A percentile compares a stretch with the other conserved stretches of the same genome.
These are phyloP conservation scores for Lepidopterella palustris DNA, from an alignment of 495 filamentous ascomycete species.

Conservation along the genomic window DNA sequence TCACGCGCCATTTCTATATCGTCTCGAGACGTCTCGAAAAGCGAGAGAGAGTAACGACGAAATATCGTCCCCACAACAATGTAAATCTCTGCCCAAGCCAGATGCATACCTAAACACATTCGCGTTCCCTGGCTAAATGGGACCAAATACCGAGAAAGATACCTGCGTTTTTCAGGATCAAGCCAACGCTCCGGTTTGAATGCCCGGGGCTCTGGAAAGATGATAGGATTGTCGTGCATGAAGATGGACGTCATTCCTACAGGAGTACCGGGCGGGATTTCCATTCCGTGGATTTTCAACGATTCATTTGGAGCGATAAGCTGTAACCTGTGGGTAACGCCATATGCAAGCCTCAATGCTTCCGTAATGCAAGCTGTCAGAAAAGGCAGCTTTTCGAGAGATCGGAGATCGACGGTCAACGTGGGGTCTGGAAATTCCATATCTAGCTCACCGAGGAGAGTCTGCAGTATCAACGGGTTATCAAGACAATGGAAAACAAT, in stretches of 20 bases:
- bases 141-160: background rate
- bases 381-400: slow-evolving; percentile 34
- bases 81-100: slow-evolving; percentile 6
- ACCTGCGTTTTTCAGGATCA: background rate
- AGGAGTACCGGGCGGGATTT: slow-evolving; percentile 20
- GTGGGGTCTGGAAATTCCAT: slow-evolving; percentile 4
- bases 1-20: no score
- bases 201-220: slow-evolving; percentile 12
- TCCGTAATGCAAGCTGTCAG: slow-evolving; percentile 37
- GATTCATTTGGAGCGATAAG: background rate
- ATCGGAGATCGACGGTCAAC: slow-evolving; percentile 15
- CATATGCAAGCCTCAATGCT: background rate
- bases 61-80: background rate
- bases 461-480: slow-evolving; percentile 16
- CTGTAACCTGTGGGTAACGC: background rate
- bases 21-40: no score
- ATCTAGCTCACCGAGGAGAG: slow-evolving; percentile 3
- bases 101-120: background rate
- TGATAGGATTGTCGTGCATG: slow-evolving; percentile 10
- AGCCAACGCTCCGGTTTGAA: slow-evolving; percentile 28
- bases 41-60: no score
- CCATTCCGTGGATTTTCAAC: background rate
- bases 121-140: background rate
- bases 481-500: slow-evolving; percentile 29
- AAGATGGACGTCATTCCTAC: slow-evolving; percentile 22